phyloP scores from a whole-genome alignment of 805 yeast genomes.

The Candida quercuum region DNA sequence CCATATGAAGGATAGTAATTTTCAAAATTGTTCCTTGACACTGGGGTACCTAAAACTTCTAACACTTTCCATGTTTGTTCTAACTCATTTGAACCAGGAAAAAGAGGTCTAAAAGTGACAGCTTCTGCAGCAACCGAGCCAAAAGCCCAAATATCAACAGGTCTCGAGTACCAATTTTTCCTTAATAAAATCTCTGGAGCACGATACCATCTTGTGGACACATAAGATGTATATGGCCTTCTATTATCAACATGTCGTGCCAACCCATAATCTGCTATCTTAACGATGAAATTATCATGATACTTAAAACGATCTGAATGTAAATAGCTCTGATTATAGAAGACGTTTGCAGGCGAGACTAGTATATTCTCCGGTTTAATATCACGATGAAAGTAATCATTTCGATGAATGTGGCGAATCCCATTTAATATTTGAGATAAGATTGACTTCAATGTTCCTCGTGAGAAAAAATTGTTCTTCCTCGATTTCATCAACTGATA shows the following conservation, averaged over 20 bases:
- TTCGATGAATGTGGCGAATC: conserved; percentile 71
- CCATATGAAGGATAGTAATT: conserved; percentile 57
- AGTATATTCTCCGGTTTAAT: conserved; percentile 91
- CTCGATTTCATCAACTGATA: conserved; percentile 71
- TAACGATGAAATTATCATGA: conserved; percentile 49
- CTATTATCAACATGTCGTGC: conserved; percentile 54
- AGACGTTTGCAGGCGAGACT: conserved; percentile 52
- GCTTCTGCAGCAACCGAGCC: conserved; percentile 74
- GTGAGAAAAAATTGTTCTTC: conserved; percentile 46
- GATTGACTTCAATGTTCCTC: conserved; percentile 57
- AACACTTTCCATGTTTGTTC: conserved; percentile 75
- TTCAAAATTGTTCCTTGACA: conserved; percentile 21
- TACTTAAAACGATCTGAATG: conserved; percentile 14
- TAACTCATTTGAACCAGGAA: conserved; percentile 75
- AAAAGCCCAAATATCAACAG: conserved; percentile 84
- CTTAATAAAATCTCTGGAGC: conserved; percentile 76
- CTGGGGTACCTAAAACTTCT: conserved; percentile 71
- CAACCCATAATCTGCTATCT: conserved; percentile 77
- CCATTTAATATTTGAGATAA: conserved; percentile 71
- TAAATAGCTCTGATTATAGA: conserved; percentile 36
- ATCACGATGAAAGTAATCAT: conserved; percentile 78
- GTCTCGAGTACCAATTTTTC: conserved; percentile 54
- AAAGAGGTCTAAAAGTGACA: conserved; percentile 68
- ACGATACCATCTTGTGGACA: conserved; percentile 83
- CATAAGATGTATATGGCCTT: conserved; percentile 65